Conservation (phyloP, 1,284 basidiomycete species). For the Rhodotorula sp. region DNA sequence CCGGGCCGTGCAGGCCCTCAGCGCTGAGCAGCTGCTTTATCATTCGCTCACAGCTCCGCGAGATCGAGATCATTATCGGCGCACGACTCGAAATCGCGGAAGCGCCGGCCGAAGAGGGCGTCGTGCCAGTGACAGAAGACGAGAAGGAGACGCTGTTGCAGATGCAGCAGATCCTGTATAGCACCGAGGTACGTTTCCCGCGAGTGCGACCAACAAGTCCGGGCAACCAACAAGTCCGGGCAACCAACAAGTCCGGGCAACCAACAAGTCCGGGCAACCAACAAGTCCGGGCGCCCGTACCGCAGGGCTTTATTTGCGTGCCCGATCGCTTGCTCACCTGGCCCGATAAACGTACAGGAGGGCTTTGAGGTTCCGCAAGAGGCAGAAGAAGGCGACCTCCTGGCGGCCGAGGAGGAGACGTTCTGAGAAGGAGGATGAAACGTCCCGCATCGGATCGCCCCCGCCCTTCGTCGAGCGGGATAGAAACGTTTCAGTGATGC, state of each 20-base stretch:
- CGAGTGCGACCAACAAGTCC: not conserved
- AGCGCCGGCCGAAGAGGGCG: constrained; percentile 33
- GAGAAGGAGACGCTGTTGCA: constrained; percentile 71
- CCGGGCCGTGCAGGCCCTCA: no score
- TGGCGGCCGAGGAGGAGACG: constrained; percentile 44
- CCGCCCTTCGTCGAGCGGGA: no score
- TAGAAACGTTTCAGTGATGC: no score
- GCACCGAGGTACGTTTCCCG: constrained; percentile 71
- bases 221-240: no score
- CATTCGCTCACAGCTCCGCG: constrained; percentile 64
- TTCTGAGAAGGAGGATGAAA: constrained; percentile 25
- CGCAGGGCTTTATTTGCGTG: no score
- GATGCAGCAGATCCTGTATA: constrained; percentile 92
- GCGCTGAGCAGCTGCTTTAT: no score
- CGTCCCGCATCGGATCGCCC: no score
- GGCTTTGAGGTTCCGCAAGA: constrained; percentile 71
- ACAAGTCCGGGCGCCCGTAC: no score
- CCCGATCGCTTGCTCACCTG: no score
- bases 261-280: no score
- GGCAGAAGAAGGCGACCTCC: constrained; percentile 47
- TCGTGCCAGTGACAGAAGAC: constrained; percentile 50
- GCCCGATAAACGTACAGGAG: constrained; percentile 48
- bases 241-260: no score
- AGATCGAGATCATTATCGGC: constrained; percentile 86
- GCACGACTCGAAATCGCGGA: constrained; percentile 47